phyloP scores from a whole-genome alignment of 768 basidiomycete species.

The Mrakia hoshinonis region DNA sequence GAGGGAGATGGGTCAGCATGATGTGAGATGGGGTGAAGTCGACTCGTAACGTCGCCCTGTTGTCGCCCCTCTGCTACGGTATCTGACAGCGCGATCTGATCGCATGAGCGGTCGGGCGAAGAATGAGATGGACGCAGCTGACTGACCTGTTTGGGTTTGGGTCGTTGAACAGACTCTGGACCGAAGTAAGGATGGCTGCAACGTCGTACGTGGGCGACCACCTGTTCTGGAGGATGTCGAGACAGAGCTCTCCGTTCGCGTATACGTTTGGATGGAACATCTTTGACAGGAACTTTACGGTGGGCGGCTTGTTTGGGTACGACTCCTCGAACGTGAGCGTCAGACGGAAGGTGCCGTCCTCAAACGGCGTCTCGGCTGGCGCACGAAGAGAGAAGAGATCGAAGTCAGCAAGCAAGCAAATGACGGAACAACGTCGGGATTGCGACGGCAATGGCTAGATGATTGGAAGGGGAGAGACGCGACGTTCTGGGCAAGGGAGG shows the following conservation, averaged over 20 bases:
- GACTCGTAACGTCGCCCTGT: no score
- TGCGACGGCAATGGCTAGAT: not conserved
- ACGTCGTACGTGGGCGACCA: slow-evolving; percentile 99
- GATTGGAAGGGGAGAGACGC: no score
- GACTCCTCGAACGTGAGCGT: slow-evolving; percentile 92
- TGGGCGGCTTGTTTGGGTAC: slow-evolving; percentile 97
- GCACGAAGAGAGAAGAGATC: not conserved
- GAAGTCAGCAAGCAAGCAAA: not conserved
- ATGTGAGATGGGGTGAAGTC: not conserved
- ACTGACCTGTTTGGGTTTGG: slow-evolving; percentile 77
- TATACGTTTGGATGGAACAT: slow-evolving; percentile 99
- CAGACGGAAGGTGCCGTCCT: slow-evolving; percentile 97
- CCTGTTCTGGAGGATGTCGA: slow-evolving; percentile 96
- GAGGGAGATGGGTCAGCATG: not conserved
- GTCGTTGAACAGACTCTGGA: slow-evolving; percentile 91
- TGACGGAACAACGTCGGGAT: not conserved
- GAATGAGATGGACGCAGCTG: not conserved
- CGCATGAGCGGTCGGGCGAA: no score
- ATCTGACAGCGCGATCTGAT: no score
- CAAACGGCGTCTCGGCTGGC: slow-evolving; percentile 93
- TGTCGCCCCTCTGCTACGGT: no score
- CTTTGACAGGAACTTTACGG: slow-evolving; percentile 84
- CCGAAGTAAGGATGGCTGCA: slow-evolving; percentile 91
- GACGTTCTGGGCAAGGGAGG: no score
- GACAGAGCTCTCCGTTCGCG: slow-evolving; percentile 92